phyloP scores from a whole-genome alignment of 371 early-diverging fungal species.

The Apophysomyces variabilis region DNA sequence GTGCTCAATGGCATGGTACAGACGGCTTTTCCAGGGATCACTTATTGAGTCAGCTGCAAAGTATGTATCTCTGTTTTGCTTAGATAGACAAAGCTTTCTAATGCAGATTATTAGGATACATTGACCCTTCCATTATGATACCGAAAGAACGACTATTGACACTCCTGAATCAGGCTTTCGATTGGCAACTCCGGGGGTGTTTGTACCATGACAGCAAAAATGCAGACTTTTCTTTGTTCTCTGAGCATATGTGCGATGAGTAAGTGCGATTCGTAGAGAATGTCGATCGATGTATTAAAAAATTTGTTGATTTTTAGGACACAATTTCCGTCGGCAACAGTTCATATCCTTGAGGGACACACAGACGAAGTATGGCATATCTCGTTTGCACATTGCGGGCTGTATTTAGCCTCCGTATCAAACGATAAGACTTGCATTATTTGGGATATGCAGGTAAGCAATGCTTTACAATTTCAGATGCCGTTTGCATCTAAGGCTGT shows the following conservation, averaged over 20 bases:
- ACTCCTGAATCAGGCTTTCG: conserved; percentile 81
- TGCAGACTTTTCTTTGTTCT: conserved; percentile 65
- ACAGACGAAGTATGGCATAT: conserved; percentile 96
- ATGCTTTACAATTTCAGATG: too few species aligned
- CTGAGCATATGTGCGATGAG: conserved; percentile 82
- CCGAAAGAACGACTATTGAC: conserved; percentile 81
- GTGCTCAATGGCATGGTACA: conserved; percentile 82
- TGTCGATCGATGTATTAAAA: background rate
- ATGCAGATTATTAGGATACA: conserved; percentile 53
- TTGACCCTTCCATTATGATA: conserved; percentile 86
- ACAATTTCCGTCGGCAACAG: conserved; percentile 49
- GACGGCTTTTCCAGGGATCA: conserved; percentile 71
- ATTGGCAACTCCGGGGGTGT: conserved; percentile 80
- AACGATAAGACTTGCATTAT: conserved; percentile 87
- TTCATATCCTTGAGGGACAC: conserved; percentile 77
- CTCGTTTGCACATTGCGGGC: conserved; percentile 86
- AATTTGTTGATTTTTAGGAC: conserved; percentile 15
- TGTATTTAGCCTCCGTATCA: conserved; percentile 88
- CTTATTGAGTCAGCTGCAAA: conserved; percentile 71
- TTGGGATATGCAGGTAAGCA: conserved; percentile 78
- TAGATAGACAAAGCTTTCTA: background rate
- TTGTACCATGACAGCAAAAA: conserved; percentile 81
- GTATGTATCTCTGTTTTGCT: conserved; percentile 32
- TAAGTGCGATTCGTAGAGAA: conserved; percentile 40
- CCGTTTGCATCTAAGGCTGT: too few species aligned